phyloP scores from a whole-genome alignment of 2,329 filamentous ascomycete species.

The Penicillium brevicompactum region DNA sequence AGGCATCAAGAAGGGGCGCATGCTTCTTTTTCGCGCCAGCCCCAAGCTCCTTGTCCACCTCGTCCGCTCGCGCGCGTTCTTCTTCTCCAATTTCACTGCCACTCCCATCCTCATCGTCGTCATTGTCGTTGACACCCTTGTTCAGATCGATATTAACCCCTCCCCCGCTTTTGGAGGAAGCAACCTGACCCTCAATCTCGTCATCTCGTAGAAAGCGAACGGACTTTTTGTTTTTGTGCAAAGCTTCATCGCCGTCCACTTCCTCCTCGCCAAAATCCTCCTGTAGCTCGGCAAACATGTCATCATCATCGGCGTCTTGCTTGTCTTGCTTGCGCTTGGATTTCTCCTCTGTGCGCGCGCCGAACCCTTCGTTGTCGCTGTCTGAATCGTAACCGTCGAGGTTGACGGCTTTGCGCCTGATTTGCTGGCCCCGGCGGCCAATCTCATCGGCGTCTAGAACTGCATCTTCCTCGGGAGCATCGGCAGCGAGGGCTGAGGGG shows the following conservation, averaged over 20 bases:
- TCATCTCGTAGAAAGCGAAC: slow-evolving; percentile 62
- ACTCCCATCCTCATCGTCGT: slow-evolving; percentile 64
- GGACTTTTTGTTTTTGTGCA: slow-evolving; percentile 63
- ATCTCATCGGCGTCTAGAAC: slow-evolving; percentile 92
- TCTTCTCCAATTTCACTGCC: slow-evolving; percentile 67
- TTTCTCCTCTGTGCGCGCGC: slow-evolving; percentile 68
- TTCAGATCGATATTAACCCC: slow-evolving; percentile 61
- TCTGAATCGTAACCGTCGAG: slow-evolving; percentile 97
- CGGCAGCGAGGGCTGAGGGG: slow-evolving; percentile 85
- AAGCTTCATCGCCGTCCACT: slow-evolving; percentile 52
- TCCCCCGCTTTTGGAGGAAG: slow-evolving; percentile 71
- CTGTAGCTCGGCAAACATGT: slow-evolving; percentile 80
- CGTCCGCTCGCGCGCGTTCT: slow-evolving; percentile 69
- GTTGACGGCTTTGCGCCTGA: slow-evolving; percentile 92
- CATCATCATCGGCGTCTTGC: slow-evolving; percentile 51
- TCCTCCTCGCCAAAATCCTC: slow-evolving; percentile 61
- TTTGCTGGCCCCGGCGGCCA: slow-evolving; percentile 68
- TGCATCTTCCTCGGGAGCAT: slow-evolving; percentile 72
- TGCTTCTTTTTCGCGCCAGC: slow-evolving; percentile 89
- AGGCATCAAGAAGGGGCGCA: slow-evolving; percentile 91
- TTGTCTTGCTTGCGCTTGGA: slow-evolving; percentile 40
- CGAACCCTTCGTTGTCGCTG: slow-evolving; percentile 86
- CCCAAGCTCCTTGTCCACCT: slow-evolving; percentile 84
- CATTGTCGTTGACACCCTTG: slow-evolving; percentile 54
- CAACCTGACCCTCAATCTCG: slow-evolving; percentile 79